phyloP scores from a whole-genome alignment of 768 basidiomycete genomes.

The Lyophyllum decastes region DNA sequence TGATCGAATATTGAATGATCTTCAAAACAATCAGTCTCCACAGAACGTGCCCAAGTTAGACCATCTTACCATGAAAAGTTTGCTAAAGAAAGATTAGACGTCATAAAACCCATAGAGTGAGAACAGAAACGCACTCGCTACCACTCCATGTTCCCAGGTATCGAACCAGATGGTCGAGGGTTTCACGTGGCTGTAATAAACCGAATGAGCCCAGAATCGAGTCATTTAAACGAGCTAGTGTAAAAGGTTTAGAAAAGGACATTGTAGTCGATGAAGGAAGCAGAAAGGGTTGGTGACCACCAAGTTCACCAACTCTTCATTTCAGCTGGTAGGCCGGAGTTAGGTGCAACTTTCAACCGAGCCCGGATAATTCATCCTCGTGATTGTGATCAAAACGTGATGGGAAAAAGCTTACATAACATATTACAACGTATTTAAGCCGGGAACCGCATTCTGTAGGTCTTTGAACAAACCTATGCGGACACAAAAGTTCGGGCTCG shows the following conservation, averaged over 20 bases:
- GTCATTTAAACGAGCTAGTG: conserved; percentile 59
- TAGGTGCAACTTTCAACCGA: not conserved
- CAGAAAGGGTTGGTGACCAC: not conserved
- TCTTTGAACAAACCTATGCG: conserved; percentile 71
- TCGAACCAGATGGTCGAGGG: conserved; percentile 70
- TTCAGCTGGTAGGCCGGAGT: not conserved
- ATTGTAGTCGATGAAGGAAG: conserved; percentile 31
- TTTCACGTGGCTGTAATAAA: conserved; percentile 57
- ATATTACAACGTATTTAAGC: conserved; percentile 29
- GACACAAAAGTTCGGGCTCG: conserved; percentile 94
- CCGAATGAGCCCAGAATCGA: conserved; percentile 64
- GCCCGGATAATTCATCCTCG: not conserved
- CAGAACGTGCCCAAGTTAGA: not conserved
- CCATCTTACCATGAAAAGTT: conserved; percentile 66
- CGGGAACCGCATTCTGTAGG: conserved; percentile 11
- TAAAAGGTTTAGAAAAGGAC: conserved; percentile 52
- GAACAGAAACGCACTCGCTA: conserved; percentile 62
- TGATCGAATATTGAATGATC: conserved; percentile 75
- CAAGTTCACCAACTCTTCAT: not conserved
- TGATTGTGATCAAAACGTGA: conserved; percentile 11
- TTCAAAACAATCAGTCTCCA: conserved; percentile 24
- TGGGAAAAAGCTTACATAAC: conserved; percentile 48
- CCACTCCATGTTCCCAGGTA: conserved; percentile 85
- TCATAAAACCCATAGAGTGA: not conserved
- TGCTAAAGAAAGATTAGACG: conserved; percentile 43